Evolutionary conservation across 345 rosid genomes (phyloP).

Genomic region (Brassica rapa): DNA sequence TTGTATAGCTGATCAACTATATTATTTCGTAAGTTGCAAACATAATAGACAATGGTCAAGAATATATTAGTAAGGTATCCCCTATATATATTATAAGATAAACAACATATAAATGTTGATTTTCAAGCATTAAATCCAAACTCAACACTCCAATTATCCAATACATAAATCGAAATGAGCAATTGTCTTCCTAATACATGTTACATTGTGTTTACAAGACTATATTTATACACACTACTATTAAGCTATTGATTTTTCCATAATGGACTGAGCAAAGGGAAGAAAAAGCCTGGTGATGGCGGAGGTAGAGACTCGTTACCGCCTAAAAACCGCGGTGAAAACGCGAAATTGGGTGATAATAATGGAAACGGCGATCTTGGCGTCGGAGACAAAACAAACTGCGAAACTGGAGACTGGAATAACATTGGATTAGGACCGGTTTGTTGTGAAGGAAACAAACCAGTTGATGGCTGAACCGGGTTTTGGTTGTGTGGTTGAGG

Average conservation of each 20-base stretch:
- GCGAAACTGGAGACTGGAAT: conserved; percentile 76
- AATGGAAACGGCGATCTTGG: conserved; percentile 60
- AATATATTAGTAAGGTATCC: background rate
- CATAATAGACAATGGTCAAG: background rate
- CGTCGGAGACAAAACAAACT: conserved; percentile 64
- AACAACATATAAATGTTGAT: background rate
- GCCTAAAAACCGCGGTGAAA: conserved; percentile 76
- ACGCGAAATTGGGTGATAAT: conserved; percentile 71
- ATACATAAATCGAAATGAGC: conserved; percentile 1
- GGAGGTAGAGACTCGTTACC: conserved; percentile 77
- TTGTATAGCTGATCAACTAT: background rate
- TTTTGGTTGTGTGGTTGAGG: conserved; percentile 44
- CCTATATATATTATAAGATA: background rate
- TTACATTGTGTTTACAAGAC: conserved; percentile 8
- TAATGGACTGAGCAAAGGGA: conserved; percentile 73
- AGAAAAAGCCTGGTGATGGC: conserved; percentile 70
- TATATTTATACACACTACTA: background rate
- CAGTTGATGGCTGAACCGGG: conserved; percentile 47
- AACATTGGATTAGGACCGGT: conserved; percentile 53
- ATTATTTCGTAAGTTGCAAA: background rate
- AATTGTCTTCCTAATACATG: background rate
- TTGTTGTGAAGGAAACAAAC: conserved; percentile 45
- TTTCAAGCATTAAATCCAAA: background rate
- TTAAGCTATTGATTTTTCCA: conserved; percentile 60
- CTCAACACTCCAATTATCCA: background rate